Percentiles rank a stretch among this genome's conserved stretches.
phyloP scores from a whole-genome alignment of 2,329 filamentous ascomycete species.

The Aureobasidium namibiae region DNA sequence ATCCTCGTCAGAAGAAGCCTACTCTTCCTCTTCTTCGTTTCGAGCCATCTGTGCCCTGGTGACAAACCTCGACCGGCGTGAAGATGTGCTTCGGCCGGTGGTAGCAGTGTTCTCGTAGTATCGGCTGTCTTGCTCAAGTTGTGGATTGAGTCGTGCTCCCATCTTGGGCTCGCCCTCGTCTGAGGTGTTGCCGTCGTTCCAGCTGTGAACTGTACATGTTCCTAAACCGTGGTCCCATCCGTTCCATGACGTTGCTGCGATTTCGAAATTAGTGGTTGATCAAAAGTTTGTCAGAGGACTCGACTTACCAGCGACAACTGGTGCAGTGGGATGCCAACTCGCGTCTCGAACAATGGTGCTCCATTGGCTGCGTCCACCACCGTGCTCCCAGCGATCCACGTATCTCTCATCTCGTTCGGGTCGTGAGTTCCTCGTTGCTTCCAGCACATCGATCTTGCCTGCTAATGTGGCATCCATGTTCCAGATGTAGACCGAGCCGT shows the following conservation, averaged over 20 bases:
- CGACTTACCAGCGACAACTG: constrained; percentile 60
- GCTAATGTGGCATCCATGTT: constrained; percentile 86
- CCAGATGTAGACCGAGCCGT: constrained; percentile 85
- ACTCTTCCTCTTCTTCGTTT: constrained; percentile 18
- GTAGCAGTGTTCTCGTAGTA: constrained; percentile 28
- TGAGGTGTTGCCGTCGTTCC: constrained; percentile 52
- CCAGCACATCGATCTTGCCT: constrained; percentile 66
- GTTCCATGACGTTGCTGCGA: constrained; percentile 70
- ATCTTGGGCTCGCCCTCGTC: constrained; percentile 55
- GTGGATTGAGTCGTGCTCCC: constrained; percentile 53
- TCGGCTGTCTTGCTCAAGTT: constrained; percentile 42
- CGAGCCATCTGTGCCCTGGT: not conserved
- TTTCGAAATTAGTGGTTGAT: not conserved
- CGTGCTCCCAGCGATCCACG: constrained; percentile 49
- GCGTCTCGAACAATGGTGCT: constrained; percentile 77
- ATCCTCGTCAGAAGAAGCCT: constrained; percentile 4
- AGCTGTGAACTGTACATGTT: constrained; percentile 70
- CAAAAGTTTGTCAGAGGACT: not conserved
- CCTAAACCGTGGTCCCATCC: constrained; percentile 64
- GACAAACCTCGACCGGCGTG: not conserved
- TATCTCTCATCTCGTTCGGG: constrained; percentile 45
- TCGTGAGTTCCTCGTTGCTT: constrained; percentile 57
- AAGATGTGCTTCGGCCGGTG: not conserved
- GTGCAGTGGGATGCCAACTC: constrained; percentile 81
- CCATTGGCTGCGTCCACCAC: constrained; percentile 54